Percentiles rank a stretch among this genome's conserved stretches.
phyloP scores from a whole-genome alignment of 73 alveolate species.

The Stentor roeselii region DNA sequence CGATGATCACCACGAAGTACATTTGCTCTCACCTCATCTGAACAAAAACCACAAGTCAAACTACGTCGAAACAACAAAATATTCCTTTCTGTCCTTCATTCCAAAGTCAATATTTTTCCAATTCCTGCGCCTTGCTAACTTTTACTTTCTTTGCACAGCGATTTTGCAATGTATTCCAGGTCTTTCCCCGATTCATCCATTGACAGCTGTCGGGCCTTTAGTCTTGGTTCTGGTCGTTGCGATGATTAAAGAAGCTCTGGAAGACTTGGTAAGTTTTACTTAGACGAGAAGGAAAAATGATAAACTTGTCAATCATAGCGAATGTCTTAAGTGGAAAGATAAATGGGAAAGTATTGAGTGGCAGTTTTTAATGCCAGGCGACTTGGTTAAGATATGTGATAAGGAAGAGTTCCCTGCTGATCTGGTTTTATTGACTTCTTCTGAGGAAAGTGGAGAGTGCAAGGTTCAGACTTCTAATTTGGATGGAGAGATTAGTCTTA shows the following conservation, averaged over 20 bases:
- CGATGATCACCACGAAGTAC: neutral
- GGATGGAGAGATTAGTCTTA: conserved; percentile 98
- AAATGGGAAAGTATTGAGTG: neutral
- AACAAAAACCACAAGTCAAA: conserved; percentile 30
- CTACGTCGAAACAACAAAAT: conserved; percentile 79
- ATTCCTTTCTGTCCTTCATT: conserved; percentile 54
- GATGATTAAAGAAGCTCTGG: conserved; percentile 92
- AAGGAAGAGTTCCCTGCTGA: conserved; percentile 91
- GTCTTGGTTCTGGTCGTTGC: conserved; percentile 94
- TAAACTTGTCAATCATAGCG: conserved; percentile 30
- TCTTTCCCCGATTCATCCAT: conserved; percentile 88
- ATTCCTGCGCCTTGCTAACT: conserved; percentile 73
- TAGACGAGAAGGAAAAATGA: conserved; percentile 45
- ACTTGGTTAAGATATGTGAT: conserved; percentile 71
- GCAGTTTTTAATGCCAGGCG: conserved; percentile 78
- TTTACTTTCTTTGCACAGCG: conserved; percentile 73
- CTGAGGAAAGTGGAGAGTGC: conserved; percentile 78
- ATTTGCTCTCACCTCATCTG: neutral
- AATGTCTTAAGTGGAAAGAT: conserved; percentile 5
- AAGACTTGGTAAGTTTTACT: conserved; percentile 72
- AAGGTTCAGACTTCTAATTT: conserved; percentile 89
- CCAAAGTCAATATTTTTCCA: conserved; percentile 60
- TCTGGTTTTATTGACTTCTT: conserved; percentile 70
- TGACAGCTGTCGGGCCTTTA: conserved; percentile 94
- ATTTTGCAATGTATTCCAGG: conserved; percentile 72